A percentile compares a stretch with the other conserved stretches of the same genome.
These are phyloP conservation scores for Rhododendron ferrugineum DNA, from an alignment of 148 eudicot genomes.

Conservation along the genomic window DNA sequence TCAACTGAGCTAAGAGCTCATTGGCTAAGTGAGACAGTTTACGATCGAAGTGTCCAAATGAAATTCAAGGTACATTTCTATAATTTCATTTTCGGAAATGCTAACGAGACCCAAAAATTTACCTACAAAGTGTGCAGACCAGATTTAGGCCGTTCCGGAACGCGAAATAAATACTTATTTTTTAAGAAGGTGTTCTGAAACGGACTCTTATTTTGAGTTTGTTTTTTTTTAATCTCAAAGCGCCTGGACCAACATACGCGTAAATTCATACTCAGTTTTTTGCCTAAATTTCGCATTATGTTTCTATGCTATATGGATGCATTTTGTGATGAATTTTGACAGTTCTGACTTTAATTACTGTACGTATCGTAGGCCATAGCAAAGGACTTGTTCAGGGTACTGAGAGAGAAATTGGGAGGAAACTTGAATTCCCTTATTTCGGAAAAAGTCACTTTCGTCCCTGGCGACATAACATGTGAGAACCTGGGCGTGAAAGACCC, in stretches of 20 bases:
- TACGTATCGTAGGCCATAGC: conserved; percentile 36
- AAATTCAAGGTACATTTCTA: background rate
- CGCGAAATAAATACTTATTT: too few species aligned
- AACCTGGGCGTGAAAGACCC: conserved; percentile 47
- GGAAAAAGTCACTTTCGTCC: conserved; percentile 47
- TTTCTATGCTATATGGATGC: background rate
- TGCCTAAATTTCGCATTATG: background rate
- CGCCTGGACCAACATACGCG: too few species aligned
- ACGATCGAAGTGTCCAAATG: background rate
- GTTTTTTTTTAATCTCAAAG: background rate
- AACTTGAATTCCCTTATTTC: conserved; percentile 31
- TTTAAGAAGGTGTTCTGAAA: too few species aligned
- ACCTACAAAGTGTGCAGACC: background rate
- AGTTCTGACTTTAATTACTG: background rate
- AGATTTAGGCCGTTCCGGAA: too few species aligned
- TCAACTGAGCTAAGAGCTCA: too few species aligned
- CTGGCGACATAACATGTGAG: conserved; percentile 50
- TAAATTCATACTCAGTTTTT: too few species aligned
- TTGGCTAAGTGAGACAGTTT: background rate
- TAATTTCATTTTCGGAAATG: background rate
- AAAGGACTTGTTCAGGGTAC: conserved; percentile 53
- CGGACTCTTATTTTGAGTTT: too few species aligned
- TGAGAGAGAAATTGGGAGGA: conserved; percentile 48
- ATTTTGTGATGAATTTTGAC: background rate
- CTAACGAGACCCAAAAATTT: background rate